Conservation (phyloP, 2,329 filamentous ascomycete species). For the Clonostachys solani region DNA sequence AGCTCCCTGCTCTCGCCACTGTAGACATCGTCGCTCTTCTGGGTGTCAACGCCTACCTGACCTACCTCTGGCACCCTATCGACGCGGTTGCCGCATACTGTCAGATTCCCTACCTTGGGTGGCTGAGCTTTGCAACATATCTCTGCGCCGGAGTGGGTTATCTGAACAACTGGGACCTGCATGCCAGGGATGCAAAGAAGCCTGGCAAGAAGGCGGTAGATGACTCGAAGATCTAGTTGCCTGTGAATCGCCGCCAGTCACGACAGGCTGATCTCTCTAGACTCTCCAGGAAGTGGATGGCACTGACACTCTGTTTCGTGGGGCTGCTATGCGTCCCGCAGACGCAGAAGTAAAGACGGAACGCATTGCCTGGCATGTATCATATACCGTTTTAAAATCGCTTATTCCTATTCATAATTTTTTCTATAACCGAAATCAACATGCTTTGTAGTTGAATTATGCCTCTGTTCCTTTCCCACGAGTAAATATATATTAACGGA, state of each 20-base stretch:
- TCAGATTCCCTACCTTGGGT: constrained; percentile 77
- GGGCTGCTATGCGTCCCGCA: too few relatives aligned
- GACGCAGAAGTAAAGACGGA: too few relatives aligned
- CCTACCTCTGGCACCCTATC: constrained; percentile 71
- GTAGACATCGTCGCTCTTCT: constrained; percentile 70
- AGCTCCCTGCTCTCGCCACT: constrained; percentile 69
- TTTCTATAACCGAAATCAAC: too few relatives aligned
- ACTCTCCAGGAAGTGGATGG: too few relatives aligned
- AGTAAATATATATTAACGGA: constrained; percentile 10
- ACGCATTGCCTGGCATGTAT: too few relatives aligned
- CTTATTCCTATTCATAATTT: too few relatives aligned
- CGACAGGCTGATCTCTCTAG: too few relatives aligned
- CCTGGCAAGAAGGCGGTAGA: constrained; percentile 7
- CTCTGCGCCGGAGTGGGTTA: constrained; percentile 66
- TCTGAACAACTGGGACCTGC: constrained; percentile 65
- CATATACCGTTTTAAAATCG: too few relatives aligned
- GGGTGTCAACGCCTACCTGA: constrained; percentile 68
- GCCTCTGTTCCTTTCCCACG: background rate
- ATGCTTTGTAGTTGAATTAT: background rate
- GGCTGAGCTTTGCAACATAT: constrained; percentile 86
- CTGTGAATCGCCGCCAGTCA: too few relatives aligned
- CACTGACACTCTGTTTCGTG: too few relatives aligned
- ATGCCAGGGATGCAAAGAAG: constrained; percentile 18
- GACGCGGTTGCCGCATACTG: constrained; percentile 70
- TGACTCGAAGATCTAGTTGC: background rate